These are phyloP conservation scores for Backusella circina DNA, from an alignment of 192 early-diverging fungal genomes.

Conservation along the genomic window DNA sequence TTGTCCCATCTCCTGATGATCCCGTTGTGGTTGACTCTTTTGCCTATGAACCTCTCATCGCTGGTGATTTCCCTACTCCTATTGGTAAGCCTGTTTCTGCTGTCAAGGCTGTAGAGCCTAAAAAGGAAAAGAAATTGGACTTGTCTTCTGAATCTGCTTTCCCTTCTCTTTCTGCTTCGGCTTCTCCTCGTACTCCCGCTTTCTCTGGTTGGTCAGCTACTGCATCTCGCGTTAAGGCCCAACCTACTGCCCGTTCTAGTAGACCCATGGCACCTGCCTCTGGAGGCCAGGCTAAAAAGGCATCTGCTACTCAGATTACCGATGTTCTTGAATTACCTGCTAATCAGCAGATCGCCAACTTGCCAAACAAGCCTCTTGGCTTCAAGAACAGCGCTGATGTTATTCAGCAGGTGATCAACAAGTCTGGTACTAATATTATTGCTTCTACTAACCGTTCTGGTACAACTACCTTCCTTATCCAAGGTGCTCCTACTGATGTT, in stretches of 20 bases:
- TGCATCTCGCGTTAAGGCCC: slow-evolving; percentile 34
- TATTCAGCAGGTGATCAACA: slow-evolving; percentile 58
- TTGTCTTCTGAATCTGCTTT: slow-evolving; percentile 67
- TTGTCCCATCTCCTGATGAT: slow-evolving; percentile 28
- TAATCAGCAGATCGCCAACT: slow-evolving; percentile 40
- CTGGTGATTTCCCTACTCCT: slow-evolving; percentile 27
- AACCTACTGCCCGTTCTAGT: slow-evolving; percentile 26
- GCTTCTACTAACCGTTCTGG: slow-evolving; percentile 71
- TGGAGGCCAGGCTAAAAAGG: slow-evolving; percentile 26
- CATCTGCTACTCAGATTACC: slow-evolving; percentile 44
- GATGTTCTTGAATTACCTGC: slow-evolving; percentile 56
- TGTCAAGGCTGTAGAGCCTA: slow-evolving; percentile 2
- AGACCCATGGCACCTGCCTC: slow-evolving; percentile 34
- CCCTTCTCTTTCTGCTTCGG: slow-evolving; percentile 64
- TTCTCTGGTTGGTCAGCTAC: slow-evolving; percentile 43
- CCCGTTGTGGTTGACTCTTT: slow-evolving; percentile 17
- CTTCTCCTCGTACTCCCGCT: slow-evolving; percentile 34
- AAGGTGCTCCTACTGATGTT: slow-evolving; percentile 76
- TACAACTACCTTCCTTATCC: slow-evolving; percentile 80
- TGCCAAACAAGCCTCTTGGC: slow-evolving; percentile 36
- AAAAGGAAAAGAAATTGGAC: slow-evolving; percentile 40
- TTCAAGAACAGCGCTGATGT: slow-evolving; percentile 49
- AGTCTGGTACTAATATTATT: slow-evolving; percentile 78
- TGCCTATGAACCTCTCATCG: slow-evolving; percentile 20
- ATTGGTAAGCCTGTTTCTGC: slow-evolving; percentile 19